Conservation (phyloP, 257 asterid genomes). For the Nemophila menziesii region DNA sequence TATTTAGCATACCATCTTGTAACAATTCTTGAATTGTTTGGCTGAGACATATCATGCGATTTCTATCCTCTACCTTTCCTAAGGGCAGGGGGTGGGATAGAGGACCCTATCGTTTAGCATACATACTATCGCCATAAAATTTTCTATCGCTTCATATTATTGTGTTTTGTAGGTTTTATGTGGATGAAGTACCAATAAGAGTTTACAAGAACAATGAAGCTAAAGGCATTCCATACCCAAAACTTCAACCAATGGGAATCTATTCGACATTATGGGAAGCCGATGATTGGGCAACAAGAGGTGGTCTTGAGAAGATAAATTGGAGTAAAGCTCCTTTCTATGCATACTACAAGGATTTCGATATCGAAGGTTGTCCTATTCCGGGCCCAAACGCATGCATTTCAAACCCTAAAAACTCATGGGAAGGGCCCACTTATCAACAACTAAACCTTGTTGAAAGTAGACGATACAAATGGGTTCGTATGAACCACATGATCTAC, state of each 20-base stretch:
- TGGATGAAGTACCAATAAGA: slow-evolving; percentile 65
- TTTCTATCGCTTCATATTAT: no score
- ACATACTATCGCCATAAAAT: no score
- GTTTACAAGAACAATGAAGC: slow-evolving; percentile 78
- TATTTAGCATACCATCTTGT: no score
- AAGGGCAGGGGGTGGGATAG: no score
- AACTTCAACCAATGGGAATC: slow-evolving; percentile 60
- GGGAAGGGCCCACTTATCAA: slow-evolving; percentile 61
- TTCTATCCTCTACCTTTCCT: no score
- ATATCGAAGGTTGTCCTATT: slow-evolving; percentile 66
- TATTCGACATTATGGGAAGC: slow-evolving; percentile 91
- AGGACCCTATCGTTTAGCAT: no score
- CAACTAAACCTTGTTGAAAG: slow-evolving; percentile 42
- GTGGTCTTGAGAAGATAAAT: slow-evolving; percentile 71
- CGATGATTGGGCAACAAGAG: slow-evolving; percentile 91
- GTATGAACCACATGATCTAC: slow-evolving; percentile 57
- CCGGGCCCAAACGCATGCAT: slow-evolving; percentile 63
- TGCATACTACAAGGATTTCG: slow-evolving; percentile 75
- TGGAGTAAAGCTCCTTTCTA: slow-evolving; percentile 86
- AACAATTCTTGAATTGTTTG: no score
- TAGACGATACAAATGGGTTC: slow-evolving; percentile 65
- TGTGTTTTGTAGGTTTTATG: slow-evolving; percentile 20
- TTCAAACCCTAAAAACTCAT: slow-evolving; percentile 48
- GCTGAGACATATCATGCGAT: no score
- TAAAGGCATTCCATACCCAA: slow-evolving; percentile 59